These are phyloP conservation scores for Rhodofomes roseus DNA, from an alignment of 1,284 basidiomycete species.

Conservation along the genomic window DNA sequence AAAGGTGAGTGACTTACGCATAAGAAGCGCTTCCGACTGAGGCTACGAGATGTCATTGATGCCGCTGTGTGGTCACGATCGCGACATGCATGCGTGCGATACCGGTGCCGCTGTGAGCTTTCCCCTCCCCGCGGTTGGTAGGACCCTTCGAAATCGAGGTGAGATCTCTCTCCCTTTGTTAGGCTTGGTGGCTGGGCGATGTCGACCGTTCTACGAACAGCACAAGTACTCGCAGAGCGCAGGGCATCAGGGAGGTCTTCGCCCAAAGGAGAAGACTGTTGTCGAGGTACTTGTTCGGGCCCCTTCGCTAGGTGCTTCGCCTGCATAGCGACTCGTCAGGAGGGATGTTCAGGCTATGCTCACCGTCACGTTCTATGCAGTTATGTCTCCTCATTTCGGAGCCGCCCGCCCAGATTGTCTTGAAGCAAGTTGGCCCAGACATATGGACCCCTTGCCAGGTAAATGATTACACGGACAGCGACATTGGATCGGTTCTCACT, in stretches of 20 bases:
- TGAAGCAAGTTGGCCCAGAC: constrained; percentile 68
- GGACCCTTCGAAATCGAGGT: no score
- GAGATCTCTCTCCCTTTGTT: background rate
- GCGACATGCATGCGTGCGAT: no score
- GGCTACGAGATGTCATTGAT: background rate
- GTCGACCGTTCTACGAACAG: background rate
- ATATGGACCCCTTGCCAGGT: constrained; percentile 70
- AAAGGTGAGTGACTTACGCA: no score
- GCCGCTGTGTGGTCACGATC: background rate
- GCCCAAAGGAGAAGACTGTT: background rate
- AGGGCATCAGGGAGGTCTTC: background rate
- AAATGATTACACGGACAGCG: no score
- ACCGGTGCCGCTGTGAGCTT: no score
- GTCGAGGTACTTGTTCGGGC: constrained; percentile 11
- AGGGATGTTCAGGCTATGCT: constrained; percentile 36
- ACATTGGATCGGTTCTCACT: no score
- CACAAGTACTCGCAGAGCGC: background rate
- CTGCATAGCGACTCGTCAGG: no score
- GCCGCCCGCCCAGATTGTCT: constrained; percentile 67
- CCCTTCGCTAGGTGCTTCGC: constrained; percentile 22
- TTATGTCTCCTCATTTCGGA: constrained; percentile 57
- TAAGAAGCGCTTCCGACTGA: no score
- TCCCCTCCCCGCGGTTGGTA: no score
- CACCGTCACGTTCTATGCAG: constrained; percentile 60
- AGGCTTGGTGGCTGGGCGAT: background rate